These are phyloP conservation scores for Blastomyces gilchristii DNA, from an alignment of 2,329 filamentous ascomycete genomes.

Conservation along the genomic window DNA sequence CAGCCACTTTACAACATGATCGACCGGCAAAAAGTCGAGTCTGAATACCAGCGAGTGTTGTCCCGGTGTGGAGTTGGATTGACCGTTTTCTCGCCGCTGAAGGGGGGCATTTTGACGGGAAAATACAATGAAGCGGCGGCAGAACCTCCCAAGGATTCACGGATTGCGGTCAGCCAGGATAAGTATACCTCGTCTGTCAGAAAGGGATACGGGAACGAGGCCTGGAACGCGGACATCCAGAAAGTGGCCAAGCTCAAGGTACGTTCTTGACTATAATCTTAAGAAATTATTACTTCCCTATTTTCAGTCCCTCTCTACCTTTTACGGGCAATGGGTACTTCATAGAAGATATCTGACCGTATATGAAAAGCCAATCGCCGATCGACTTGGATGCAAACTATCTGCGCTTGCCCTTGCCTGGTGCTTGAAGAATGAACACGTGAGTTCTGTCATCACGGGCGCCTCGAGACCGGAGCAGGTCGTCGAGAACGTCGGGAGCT, in stretches of 20 bases:
- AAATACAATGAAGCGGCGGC: constrained; percentile 57
- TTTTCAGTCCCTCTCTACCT: background rate
- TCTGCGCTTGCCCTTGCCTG: constrained; percentile 50
- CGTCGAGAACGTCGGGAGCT: constrained; percentile 35
- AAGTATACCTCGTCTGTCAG: constrained; percentile 44
- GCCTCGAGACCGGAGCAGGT: constrained; percentile 38
- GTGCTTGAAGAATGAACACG: constrained; percentile 49
- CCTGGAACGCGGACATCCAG: constrained; percentile 38
- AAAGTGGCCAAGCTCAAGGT: constrained; percentile 45
- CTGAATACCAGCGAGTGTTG: constrained; percentile 52
- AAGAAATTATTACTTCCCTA: background rate
- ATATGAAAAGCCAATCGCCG: constrained; percentile 49
- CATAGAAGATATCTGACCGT: constrained; percentile 14
- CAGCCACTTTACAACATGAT: constrained; percentile 60
- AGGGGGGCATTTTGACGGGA: constrained; percentile 52
- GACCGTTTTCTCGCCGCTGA: constrained; percentile 54
- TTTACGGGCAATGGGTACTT: constrained; percentile 1
- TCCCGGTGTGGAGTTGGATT: constrained; percentile 51
- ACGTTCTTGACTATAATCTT: background rate
- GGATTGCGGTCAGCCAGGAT: constrained; percentile 48
- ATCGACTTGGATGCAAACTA: constrained; percentile 52
- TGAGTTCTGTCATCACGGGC: constrained; percentile 36
- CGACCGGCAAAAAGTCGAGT: constrained; percentile 51
- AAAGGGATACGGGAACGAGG: constrained; percentile 36
- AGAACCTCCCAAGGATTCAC: constrained; percentile 43